Evolutionary conservation across 2,329 filamentous ascomycete species (phyloP).

Genomic region (Sporothrix dimorphospora): DNA sequence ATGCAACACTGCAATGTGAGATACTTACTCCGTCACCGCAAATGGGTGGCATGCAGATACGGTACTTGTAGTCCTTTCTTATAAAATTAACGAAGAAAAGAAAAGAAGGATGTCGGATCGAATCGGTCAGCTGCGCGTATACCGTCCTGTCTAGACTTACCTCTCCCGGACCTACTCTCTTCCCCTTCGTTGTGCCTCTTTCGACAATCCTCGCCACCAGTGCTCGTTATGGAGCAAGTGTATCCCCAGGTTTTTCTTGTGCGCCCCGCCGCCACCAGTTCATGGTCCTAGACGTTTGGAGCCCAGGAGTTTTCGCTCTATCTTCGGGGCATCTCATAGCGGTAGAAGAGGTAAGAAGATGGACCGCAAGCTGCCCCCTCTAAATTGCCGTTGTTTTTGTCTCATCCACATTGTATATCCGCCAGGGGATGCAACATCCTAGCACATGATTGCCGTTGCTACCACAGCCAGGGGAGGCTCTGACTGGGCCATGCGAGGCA

Average conservation of each 20-base stretch:
- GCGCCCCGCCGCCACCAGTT: background rate
- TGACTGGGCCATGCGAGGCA: background rate
- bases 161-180: constrained; percentile 11
- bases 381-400: background rate
- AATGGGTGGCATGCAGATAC: background rate
- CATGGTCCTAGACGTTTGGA: background rate
- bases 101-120: background rate
- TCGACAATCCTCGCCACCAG: background rate
- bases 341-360: background rate
- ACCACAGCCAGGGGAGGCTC: background rate
- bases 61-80: background rate
- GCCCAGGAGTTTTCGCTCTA: background rate
- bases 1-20: constrained; percentile 9
- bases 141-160: background rate
- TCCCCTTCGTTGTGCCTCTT: background rate
- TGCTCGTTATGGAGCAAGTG: background rate
- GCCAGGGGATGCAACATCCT: background rate
- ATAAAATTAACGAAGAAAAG: no score
- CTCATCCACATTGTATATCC: background rate
- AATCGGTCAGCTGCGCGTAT: background rate
- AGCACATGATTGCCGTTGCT: background rate
- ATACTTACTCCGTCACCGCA: background rate
- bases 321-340: constrained; percentile 15
- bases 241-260: background rate
- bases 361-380: background rate